Base-by-base conservation (phyloP, 495 filamentous ascomycete species). In the Lentithecium fluviatile region DNA sequence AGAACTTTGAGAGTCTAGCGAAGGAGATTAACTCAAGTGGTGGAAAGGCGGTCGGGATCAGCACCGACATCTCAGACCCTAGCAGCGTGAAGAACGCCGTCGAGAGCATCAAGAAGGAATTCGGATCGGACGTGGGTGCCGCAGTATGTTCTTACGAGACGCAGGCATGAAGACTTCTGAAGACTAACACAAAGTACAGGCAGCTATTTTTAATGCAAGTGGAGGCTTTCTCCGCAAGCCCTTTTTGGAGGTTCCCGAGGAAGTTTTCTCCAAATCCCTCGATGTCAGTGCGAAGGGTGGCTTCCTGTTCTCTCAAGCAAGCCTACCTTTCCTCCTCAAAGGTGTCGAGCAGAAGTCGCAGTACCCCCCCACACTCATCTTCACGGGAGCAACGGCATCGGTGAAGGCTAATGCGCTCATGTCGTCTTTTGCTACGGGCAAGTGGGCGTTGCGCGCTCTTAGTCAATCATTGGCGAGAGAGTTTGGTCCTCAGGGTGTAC, bases 341-440 rank as follows among this genome's bases (percentile, higher is more conserved):
- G 74, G 78, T 25, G 82, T 84, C 17, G 72, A 78, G 5, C 69
- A 74, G 43, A 76, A 78, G 19, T 66, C 74, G 36, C 60, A 74
- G 37, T 63, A 91, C 68, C 90, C 89, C 4, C 89, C 92, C 0
- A 85, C 88, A 1, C 77, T 97, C 34, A 87, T 96, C 71, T 87
- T 96, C 75, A 96, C 93, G 0, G 88, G 91, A 36, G 91, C 91
- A 0, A 96, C 91, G 0, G 91, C 90, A 2, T 90, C 86, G 13
- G 45, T 95, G 2, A 86, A 86, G 59, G 86, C 88, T 8, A 89
- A 85, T 3, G 83, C 89, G 0, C 77, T 77, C 5, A 90, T 89
- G 75, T 75, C 85, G 2, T 71, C 80, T 19, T 92, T 96, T 69
- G 91, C 90, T 0, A 80, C 84, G 7, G 84, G 85, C 45, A 96